These are phyloP conservation scores for Aspergillus neotritici DNA, from an alignment of 2,329 filamentous ascomycete species.

Conservation along the genomic window DNA sequence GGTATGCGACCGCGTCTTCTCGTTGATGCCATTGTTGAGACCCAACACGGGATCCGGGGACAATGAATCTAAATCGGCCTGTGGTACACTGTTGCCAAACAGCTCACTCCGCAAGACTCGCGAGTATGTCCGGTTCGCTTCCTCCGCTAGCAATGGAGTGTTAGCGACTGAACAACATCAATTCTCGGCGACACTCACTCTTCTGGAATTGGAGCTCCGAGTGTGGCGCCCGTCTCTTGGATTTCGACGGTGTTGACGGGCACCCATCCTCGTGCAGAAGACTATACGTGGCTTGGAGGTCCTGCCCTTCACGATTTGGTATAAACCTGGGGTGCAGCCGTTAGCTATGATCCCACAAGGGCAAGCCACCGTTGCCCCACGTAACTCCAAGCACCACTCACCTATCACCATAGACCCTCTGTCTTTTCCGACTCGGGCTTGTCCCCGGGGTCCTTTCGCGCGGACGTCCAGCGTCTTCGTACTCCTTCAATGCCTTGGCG, in stretches of 20 bases:
- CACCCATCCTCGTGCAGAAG: conserved; percentile 88
- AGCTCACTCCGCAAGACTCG: conserved; percentile 82
- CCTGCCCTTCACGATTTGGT: conserved; percentile 85
- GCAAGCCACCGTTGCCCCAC: background rate
- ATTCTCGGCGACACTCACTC: conserved; percentile 52
- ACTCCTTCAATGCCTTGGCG: conserved; percentile 56
- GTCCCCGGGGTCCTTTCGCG: conserved; percentile 58
- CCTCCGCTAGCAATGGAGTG: conserved; percentile 57
- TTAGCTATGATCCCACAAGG: conserved; percentile 7
- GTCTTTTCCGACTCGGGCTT: conserved; percentile 64
- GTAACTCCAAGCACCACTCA: conserved; percentile 32
- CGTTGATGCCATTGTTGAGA: conserved; percentile 49
- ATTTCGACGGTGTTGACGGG: conserved; percentile 80
- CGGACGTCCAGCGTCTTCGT: conserved; percentile 54
- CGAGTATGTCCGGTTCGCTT: conserved; percentile 91
- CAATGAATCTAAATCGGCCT: conserved; percentile 61
- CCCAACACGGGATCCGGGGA: conserved; percentile 51
- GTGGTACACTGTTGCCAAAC: conserved; percentile 84
- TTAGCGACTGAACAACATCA: conserved; percentile 11
- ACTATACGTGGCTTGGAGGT: conserved; percentile 88
- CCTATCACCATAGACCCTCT: conserved; percentile 61
- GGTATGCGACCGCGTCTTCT: conserved; percentile 70
- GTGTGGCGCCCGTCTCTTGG: conserved; percentile 77
- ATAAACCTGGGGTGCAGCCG: conserved; percentile 65
- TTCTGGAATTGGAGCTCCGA: conserved; percentile 91